These are phyloP conservation scores for Kwoniella mangroviensis DNA, from an alignment of 768 basidiomycete genomes.

Conservation along the genomic window DNA sequence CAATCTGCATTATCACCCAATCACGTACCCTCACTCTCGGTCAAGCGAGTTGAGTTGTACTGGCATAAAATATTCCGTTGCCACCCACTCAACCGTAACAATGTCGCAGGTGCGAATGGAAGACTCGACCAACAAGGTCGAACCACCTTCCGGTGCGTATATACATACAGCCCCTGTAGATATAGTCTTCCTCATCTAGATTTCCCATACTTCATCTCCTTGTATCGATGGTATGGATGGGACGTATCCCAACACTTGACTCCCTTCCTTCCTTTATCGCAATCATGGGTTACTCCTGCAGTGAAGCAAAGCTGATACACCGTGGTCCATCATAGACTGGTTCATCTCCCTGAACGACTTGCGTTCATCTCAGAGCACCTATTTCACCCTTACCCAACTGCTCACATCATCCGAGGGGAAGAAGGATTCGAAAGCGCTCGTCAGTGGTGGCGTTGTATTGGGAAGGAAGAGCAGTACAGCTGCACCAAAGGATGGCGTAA, in stretches of 20 bases:
- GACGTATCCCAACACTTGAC: neutral
- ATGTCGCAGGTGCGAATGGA: neutral
- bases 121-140: neutral
- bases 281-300: neutral
- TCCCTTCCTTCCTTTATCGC: conserved; percentile 9
- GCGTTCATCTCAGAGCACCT: neutral
- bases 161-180: too few relatives aligned
- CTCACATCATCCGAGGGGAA: neutral
- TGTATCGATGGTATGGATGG: too few relatives aligned
- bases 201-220: too few relatives aligned
- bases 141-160: neutral
- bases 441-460: conserved; percentile 12
- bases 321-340: conserved; percentile 13
- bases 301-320: neutral
- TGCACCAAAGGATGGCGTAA: neutral
- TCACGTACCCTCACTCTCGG: neutral
- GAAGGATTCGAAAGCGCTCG: neutral
- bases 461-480: conserved; percentile 20
- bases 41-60: too few relatives aligned
- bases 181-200: too few relatives aligned
- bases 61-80: neutral
- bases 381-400: conserved; percentile 3
- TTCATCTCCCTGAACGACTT: conserved; percentile 16
- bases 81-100: neutral
- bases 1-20: neutral